A percentile compares a stretch with the other conserved stretches of the same genome.
Evolutionary conservation across 345 rosid species (phyloP).

Genomic region (Salix brachista): DNA sequence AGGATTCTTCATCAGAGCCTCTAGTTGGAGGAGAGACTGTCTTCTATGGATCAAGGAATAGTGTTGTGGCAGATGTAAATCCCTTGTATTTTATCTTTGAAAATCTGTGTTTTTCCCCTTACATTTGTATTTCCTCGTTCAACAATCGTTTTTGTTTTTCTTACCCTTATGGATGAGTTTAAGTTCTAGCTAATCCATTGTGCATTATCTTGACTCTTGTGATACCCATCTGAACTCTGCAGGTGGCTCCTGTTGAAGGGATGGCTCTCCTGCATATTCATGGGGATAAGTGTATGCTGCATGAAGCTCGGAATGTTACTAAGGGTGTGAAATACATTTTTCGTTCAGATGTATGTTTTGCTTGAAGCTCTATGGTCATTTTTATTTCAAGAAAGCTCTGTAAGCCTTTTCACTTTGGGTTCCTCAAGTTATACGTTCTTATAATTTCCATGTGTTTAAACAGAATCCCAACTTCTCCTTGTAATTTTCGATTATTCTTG

Average conservation of each 20-base stretch:
- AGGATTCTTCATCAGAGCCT: conserved; percentile 45
- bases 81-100: not conserved
- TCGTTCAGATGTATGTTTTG: conserved; percentile 91
- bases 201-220: not conserved
- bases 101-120: not conserved
- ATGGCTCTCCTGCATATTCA: conserved; percentile 92
- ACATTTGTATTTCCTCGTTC: not conserved
- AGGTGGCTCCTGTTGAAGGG: conserved; percentile 91
- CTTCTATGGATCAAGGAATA: conserved; percentile 72
- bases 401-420: not conserved
- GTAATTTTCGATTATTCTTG: not conserved
- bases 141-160: not conserved
- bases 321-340: conserved; percentile 84
- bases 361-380: conserved; percentile 31
- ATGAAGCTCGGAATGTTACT: conserved; percentile 70
- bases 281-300: conserved; percentile 90
- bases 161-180: not conserved
- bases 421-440: not conserved
- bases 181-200: not conserved
- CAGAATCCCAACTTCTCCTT: not conserved
- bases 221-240: conserved; percentile 7
- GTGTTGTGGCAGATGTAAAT: conserved; percentile 72
- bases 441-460: not conserved
- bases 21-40: conserved; percentile 92
- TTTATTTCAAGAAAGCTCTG: conserved; percentile 7